Evolutionary conservation across 2,329 filamentous ascomycete species (phyloP).

Genomic region (Taxawa tesnikishii): DNA sequence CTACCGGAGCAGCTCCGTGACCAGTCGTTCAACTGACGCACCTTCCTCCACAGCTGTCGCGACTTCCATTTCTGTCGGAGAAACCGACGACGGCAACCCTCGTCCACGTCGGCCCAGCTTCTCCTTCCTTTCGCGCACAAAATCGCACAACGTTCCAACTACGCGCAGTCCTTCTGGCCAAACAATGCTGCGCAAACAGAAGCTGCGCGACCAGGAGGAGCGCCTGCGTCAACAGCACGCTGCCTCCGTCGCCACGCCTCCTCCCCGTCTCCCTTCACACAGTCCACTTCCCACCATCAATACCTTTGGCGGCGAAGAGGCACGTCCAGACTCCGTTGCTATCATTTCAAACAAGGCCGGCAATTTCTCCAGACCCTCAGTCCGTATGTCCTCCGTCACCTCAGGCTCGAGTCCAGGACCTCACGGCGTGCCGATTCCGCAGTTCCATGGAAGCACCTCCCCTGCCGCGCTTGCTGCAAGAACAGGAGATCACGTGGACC

Average conservation of each 20-base stretch:
- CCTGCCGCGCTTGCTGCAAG: neutral
- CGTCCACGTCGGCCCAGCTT: constrained; percentile 6
- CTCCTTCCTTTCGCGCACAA: constrained; percentile 8
- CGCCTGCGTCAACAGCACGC: constrained; percentile 43
- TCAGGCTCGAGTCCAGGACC: constrained; percentile 11
- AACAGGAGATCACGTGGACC: constrained; percentile 50
- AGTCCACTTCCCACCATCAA: constrained; percentile 37
- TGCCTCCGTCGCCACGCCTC: constrained; percentile 39
- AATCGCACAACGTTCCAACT: constrained; percentile 8
- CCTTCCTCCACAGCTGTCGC: neutral
- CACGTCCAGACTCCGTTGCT: constrained; percentile 48
- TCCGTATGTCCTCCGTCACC: neutral
- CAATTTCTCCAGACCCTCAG: constrained; percentile 31
- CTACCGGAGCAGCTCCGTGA: constrained; percentile 1
- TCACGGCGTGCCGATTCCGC: constrained; percentile 15
- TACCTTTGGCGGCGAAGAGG: constrained; percentile 51
- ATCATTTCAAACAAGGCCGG: constrained; percentile 39
- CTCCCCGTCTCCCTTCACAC: constrained; percentile 45
- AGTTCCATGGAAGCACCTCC: constrained; percentile 6
- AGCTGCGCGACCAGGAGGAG: constrained; percentile 36
- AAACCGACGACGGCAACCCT: neutral
- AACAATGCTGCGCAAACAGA: constrained; percentile 22
- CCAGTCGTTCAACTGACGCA: neutral
- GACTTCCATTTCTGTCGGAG: neutral
- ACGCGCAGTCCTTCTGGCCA: constrained; percentile 4